Conservation (phyloP, 208 protist species). For the Wallacemonas sp. region DNA sequence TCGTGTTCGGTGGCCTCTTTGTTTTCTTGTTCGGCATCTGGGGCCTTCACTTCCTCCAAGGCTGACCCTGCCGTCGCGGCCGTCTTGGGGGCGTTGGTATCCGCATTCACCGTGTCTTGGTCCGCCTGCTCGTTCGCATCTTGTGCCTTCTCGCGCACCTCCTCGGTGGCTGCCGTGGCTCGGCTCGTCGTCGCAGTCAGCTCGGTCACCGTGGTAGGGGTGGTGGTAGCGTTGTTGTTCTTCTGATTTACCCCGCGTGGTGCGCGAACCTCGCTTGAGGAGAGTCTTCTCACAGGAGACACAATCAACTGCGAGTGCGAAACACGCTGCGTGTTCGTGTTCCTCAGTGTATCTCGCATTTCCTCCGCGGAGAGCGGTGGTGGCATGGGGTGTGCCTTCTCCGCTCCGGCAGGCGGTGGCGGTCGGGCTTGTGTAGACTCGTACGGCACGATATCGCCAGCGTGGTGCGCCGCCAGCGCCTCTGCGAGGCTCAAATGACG, state of each 20-base stretch:
- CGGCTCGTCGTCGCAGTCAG: too few relatives aligned
- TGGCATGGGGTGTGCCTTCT: too few relatives aligned
- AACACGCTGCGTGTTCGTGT: neutral
- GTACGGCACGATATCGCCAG: slow-evolving; percentile 4
- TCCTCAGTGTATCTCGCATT: neutral
- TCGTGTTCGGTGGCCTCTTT: too few relatives aligned
- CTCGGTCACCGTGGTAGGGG: neutral
- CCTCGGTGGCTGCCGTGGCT: neutral
- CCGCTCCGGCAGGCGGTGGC: too few relatives aligned
- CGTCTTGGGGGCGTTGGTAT: too few relatives aligned
- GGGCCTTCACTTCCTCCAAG: too few relatives aligned
- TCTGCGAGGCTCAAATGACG: neutral
- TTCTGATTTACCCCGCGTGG: neutral
- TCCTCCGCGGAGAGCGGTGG: slow-evolving; percentile 1
- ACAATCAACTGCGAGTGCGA: neutral
- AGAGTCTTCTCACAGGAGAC: neutral
- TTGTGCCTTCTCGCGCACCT: neutral
- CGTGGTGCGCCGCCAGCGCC: neutral
- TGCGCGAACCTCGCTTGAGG: slow-evolving; percentile 1
- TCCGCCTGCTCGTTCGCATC: neutral
- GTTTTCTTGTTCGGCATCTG: too few relatives aligned
- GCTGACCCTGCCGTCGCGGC: too few relatives aligned
- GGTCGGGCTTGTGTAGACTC: slow-evolving; percentile 1
- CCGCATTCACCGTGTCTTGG: neutral
- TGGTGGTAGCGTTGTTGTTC: neutral